phyloP scores from a whole-genome alignment of 257 asterid genomes.

The Nicotiana attenuata region DNA sequence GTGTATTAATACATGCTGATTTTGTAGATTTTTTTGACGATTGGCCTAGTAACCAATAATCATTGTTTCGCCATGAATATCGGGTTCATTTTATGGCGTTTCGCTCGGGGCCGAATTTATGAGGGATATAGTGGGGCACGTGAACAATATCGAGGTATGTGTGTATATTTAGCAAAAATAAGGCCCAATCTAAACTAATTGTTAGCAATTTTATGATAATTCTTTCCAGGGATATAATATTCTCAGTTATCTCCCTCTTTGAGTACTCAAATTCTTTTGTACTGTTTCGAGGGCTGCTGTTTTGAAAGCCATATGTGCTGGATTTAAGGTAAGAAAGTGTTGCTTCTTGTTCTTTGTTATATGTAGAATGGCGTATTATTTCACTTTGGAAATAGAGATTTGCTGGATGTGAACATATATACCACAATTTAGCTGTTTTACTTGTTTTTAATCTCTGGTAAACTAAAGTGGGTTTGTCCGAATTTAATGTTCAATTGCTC shows the following conservation, averaged over 20 bases:
- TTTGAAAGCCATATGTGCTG: conserved; percentile 80
- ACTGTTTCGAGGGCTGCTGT: conserved; percentile 43
- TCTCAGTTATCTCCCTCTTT: background rate
- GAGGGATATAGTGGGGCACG: no score
- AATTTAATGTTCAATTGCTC: background rate
- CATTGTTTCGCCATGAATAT: no score
- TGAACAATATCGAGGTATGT: conserved; percentile 69
- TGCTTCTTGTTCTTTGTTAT: background rate
- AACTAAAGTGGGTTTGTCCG: background rate
- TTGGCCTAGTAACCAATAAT: no score
- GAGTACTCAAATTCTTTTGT: conserved; percentile 4
- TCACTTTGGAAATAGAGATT: background rate
- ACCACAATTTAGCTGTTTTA: background rate
- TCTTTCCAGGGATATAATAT: background rate
- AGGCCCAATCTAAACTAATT: background rate
- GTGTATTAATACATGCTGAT: no score
- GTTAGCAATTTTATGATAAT: background rate
- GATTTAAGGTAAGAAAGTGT: conserved; percentile 50
- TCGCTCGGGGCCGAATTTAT: no score
- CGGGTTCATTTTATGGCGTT: no score
- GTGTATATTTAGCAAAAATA: background rate
- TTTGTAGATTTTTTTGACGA: no score
- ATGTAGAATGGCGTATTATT: background rate
- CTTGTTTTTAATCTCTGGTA: background rate
- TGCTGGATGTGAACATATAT: background rate